Evolutionary conservation across 768 basidiomycete species (phyloP), one percentile per base, ranked within the genome.

Genomic region (Kwoniella europaea): DNA sequence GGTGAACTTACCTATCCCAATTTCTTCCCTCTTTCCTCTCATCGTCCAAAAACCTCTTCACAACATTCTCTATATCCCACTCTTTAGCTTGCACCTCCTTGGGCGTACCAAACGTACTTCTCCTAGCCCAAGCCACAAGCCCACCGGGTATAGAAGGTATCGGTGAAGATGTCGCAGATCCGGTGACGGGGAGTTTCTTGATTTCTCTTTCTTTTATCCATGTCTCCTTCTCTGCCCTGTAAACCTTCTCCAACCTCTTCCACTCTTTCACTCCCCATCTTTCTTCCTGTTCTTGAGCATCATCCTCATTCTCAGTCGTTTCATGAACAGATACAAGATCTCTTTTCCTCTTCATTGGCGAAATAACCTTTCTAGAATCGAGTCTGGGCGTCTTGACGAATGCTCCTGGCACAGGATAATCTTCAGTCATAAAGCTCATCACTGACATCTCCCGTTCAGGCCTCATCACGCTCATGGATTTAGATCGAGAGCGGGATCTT

Each of bases 171-270:
- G 42, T 12, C 18, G 35, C 5, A 43, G 65, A 35, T 35, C 7
- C 35, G 7, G 35, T 35, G 6, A 35, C 6, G 6, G 35, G 65
- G 12, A 79, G 44, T 42, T 62, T n/a, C 63, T 79, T 81, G 20
- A 77, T 70, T 53, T 76, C 65, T 18, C 79, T 53, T 50, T 81
- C 74, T 43, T 71, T 72, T 12, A 68, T 42, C 79, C 79, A 81
- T 4, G 53, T 41, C 42, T 71, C 76, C 58, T 69, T 71, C 57
- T 81, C 79, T 16, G 44, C 55, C 46, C 72, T 60, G 57, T 73
- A 79, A 1, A 76, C 74, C 52, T 70, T 77, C 56, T 81, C 79
- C n/a, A 81, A 74, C 46, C 63, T 59, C 65, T 81, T 81, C 79
- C 79, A 81, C 44, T 81, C 78, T 7, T 56, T 27, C 3, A 81